A percentile compares a stretch with the other conserved stretches of the same genome.
These are phyloP conservation scores for Cercis canadensis DNA, from an alignment of 306 rosid species.

Conservation along the genomic window DNA sequence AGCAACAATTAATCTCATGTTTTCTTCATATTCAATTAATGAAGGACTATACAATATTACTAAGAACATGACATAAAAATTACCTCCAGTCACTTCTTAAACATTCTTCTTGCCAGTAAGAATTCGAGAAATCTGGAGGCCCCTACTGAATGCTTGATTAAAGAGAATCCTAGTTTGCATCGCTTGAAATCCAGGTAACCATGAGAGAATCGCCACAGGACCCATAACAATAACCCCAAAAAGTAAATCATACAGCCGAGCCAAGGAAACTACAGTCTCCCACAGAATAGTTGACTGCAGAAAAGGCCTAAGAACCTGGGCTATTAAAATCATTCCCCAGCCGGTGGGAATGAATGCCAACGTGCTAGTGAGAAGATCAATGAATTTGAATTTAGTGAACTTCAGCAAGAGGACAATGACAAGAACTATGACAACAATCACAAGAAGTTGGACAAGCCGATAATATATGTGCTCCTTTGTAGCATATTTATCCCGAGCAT, in stretches of 20 bases:
- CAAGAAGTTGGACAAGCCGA: conserved; percentile 57
- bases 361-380: conserved; percentile 53
- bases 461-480: conserved; percentile 54
- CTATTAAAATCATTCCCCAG: conserved; percentile 57
- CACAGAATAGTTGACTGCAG: conserved; percentile 49
- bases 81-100: conserved; percentile 47
- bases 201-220: conserved; percentile 54
- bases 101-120: conserved; percentile 35
- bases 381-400: conserved; percentile 45
- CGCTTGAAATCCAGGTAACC: conserved; percentile 60
- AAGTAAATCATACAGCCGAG: conserved; percentile 55
- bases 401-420: conserved; percentile 50
- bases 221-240: conserved; percentile 53
- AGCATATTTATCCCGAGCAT: conserved; percentile 52
- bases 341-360: conserved; percentile 62
- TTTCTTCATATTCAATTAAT: conserved; percentile 7
- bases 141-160: conserved; percentile 63
- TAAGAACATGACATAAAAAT: not conserved
- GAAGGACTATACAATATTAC: not conserved
- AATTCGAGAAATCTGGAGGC: conserved; percentile 58
- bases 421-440: conserved; percentile 48
- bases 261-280: conserved; percentile 52
- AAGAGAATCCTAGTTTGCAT: conserved; percentile 62
- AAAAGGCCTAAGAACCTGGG: conserved; percentile 53
- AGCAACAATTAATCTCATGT: conserved; percentile 11